phyloP scores from a whole-genome alignment of 345 rosid species.

The Arabis alpina region DNA sequence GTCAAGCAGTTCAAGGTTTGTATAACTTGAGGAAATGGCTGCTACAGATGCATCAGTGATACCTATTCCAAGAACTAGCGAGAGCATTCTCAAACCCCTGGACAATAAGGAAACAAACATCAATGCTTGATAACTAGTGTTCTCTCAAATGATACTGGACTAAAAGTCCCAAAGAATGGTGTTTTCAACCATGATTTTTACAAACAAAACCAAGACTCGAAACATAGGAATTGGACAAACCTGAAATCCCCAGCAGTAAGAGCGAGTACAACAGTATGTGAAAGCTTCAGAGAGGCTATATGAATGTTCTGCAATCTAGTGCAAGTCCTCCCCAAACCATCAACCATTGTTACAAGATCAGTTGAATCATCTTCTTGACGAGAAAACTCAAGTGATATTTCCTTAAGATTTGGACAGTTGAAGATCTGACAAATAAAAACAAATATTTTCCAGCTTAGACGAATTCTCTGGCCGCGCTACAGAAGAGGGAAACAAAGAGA shows the following conservation, averaged over 20 bases:
- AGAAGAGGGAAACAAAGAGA: neutral
- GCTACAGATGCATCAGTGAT: conserved; percentile 95
- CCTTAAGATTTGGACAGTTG: conserved; percentile 81
- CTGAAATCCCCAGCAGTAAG: conserved; percentile 83
- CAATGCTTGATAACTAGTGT: conserved; percentile 13
- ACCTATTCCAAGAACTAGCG: conserved; percentile 88
- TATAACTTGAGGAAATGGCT: conserved; percentile 79
- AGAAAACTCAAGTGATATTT: conserved; percentile 86
- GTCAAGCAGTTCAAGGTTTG: conserved; percentile 88
- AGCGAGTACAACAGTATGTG: conserved; percentile 82
- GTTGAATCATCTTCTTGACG: conserved; percentile 76
- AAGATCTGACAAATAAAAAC: conserved; percentile 51
- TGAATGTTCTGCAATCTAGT: conserved; percentile 79
- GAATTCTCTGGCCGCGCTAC: neutral
- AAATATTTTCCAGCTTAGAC: neutral
- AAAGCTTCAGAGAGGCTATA: conserved; percentile 80
- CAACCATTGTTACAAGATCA: conserved; percentile 68
- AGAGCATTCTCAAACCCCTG: conserved; percentile 91
- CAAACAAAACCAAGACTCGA: neutral
- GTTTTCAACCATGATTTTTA: no score
- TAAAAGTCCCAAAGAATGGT: neutral
- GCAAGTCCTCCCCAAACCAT: conserved; percentile 79
- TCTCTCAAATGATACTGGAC: conserved; percentile 1
- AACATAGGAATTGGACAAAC: conserved; percentile 46
- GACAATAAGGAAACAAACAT: conserved; percentile 22